phyloP scores from a whole-genome alignment of 2,329 filamentous ascomycete species.

The Penicillium italicum region DNA sequence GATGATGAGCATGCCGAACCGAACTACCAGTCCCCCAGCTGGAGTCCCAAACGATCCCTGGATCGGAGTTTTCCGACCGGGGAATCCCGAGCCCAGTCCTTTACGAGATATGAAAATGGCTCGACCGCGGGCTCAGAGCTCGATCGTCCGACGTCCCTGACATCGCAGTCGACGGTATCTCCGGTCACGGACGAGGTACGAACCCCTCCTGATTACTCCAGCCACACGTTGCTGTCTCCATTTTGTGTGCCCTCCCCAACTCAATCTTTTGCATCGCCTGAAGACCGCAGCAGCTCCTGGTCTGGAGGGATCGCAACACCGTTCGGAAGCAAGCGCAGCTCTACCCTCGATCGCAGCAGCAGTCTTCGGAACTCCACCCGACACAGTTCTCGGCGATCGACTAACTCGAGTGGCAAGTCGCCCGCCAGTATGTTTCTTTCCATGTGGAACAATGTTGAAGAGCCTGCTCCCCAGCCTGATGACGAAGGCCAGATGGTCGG shows the following conservation, averaged over 20 bases:
- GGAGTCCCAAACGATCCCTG: slow-evolving; percentile 22
- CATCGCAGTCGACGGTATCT: slow-evolving; percentile 44
- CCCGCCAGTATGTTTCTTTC: slow-evolving; percentile 58
- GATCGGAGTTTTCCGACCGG: slow-evolving; percentile 28
- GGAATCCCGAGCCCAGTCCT: slow-evolving; percentile 21
- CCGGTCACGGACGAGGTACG: slow-evolving; percentile 40
- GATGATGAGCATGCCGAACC: slow-evolving; percentile 26
- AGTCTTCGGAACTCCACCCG: slow-evolving; percentile 36
- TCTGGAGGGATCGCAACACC: slow-evolving; percentile 29
- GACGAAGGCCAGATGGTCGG: slow-evolving; percentile 66
- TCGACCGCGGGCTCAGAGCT: slow-evolving; percentile 26
- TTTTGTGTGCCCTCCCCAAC: slow-evolving; percentile 38
- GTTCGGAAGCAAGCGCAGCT: slow-evolving; percentile 38
- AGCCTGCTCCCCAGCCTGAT: slow-evolving; percentile 52
- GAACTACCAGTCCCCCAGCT: slow-evolving; percentile 18
- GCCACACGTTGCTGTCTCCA: slow-evolving; percentile 38
- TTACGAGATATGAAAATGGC: slow-evolving; percentile 24
- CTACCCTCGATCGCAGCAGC: slow-evolving; percentile 32
- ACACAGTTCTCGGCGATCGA: slow-evolving; percentile 47
- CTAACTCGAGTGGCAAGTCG: slow-evolving; percentile 51
- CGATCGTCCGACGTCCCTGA: slow-evolving; percentile 43
- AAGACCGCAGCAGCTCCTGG: slow-evolving; percentile 43
- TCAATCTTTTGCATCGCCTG: slow-evolving; percentile 37
- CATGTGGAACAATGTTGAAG: slow-evolving; percentile 47
- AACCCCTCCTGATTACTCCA: slow-evolving; percentile 40